Percentiles rank a stretch among this genome's conserved stretches.
Evolutionary conservation across 768 basidiomycete genomes (phyloP).

Genomic region (Candolleomyces efflorescens): DNA sequence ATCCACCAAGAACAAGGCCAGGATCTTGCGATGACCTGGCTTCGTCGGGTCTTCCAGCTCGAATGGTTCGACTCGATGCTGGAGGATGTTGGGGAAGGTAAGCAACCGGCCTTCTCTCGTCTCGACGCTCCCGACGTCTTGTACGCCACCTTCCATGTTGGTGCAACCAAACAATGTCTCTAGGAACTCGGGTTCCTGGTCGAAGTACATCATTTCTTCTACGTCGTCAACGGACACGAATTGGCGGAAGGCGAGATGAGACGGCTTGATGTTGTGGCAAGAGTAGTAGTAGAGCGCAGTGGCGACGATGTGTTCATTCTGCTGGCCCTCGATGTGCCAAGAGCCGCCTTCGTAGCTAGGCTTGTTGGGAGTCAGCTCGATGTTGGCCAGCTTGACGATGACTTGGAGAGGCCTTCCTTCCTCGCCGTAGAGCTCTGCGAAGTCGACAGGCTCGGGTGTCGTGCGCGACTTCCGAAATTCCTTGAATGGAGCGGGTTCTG

Average conservation of each 20-base stretch:
- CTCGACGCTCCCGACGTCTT: slow-evolving; percentile 22
- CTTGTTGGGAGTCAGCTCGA: slow-evolving; percentile 17
- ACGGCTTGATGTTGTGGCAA: slow-evolving; percentile 27
- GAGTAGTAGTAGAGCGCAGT: slow-evolving; percentile 25
- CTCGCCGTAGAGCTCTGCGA: slow-evolving; percentile 9
- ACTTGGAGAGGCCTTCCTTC: slow-evolving; percentile 12
- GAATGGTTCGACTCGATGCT: slow-evolving; percentile 33
- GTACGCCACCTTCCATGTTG: slow-evolving; percentile 10
- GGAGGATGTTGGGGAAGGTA: slow-evolving; percentile 35
- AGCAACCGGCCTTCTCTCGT: slow-evolving; percentile 26
- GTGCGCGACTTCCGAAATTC: neutral
- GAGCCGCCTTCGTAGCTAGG: slow-evolving; percentile 13
- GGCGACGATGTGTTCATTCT: slow-evolving; percentile 23
- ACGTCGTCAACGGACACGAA: neutral
- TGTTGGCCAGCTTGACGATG: slow-evolving; percentile 19
- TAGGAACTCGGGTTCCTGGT: slow-evolving; percentile 20
- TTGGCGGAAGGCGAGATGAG: slow-evolving; percentile 15
- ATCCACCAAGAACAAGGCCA: slow-evolving; percentile 36
- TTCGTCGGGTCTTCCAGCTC: slow-evolving; percentile 28
- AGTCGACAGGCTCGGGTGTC: neutral
- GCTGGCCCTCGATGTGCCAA: slow-evolving; percentile 18
- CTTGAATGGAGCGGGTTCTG: neutral
- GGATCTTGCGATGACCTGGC: slow-evolving; percentile 36
- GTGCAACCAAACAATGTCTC: slow-evolving; percentile 13
- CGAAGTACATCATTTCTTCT: slow-evolving; percentile 9